These are phyloP conservation scores for Pythium insidiosum DNA, from an alignment of 352 stramenopile genomes.

Conservation along the genomic window DNA sequence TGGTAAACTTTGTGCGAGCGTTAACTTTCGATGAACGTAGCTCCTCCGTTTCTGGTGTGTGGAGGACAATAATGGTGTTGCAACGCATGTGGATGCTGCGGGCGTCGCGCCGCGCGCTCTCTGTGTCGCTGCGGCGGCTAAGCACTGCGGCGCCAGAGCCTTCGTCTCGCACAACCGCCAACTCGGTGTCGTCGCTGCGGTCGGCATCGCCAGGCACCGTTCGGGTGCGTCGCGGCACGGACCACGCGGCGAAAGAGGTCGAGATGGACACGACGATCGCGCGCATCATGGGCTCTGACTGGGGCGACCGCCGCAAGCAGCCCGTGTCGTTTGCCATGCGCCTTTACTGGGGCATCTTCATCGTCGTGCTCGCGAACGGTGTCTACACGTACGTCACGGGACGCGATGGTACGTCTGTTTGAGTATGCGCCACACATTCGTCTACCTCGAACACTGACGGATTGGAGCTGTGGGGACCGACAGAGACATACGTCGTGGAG, in stretches of 20 bases:
- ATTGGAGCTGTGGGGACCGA: background rate
- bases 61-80: too few species aligned
- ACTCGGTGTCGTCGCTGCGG: slow-evolving; percentile 7
- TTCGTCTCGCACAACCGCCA: too few species aligned
- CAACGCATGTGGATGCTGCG: too few species aligned
- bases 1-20: too few species aligned
- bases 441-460: background rate
- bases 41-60: too few species aligned
- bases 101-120: too few species aligned
- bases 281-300: slow-evolving; percentile 29
- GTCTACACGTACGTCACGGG: slow-evolving; percentile 19
- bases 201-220: slow-evolving; percentile 9
- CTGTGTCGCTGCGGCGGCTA: too few species aligned
- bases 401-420: slow-evolving; percentile 12
- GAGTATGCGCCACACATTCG: background rate
- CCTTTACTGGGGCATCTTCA: slow-evolving; percentile 34
- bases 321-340: slow-evolving; percentile 25
- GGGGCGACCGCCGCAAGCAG: slow-evolving; percentile 29
- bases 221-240: slow-evolving; percentile 12
- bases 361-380: slow-evolving; percentile 24
- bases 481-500: slow-evolving; percentile 15
- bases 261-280: slow-evolving; percentile 20
- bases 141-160: too few species aligned
- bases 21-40: too few species aligned
- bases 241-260: slow-evolving; percentile 10